Conservation (phyloP, 2,329 filamentous ascomycete genomes). For the Penicillium sp. region DNA sequence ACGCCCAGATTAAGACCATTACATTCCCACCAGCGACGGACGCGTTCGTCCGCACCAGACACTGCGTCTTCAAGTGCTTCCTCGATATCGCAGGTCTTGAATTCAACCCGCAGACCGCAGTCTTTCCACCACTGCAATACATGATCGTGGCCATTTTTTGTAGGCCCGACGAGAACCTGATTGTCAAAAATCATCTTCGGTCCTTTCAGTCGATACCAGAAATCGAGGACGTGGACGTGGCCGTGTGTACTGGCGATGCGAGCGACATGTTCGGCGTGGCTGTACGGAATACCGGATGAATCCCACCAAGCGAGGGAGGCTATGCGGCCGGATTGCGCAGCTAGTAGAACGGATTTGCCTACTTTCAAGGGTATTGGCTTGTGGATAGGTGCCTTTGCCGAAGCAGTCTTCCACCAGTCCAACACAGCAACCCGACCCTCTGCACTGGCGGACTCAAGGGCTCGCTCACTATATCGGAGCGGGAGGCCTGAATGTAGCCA, state of each 20-base stretch:
- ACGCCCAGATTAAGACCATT: constrained; percentile 81
- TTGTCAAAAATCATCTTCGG: constrained; percentile 80
- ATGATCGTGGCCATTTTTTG: constrained; percentile 78
- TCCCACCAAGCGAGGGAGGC: constrained; percentile 87
- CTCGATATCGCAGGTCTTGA: constrained; percentile 93
- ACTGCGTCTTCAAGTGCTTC: constrained; percentile 88
- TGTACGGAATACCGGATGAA: constrained; percentile 74
- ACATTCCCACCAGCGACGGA: constrained; percentile 82
- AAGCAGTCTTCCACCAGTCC: constrained; percentile 87
- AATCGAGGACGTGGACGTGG: constrained; percentile 78
- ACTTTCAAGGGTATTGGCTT: constrained; percentile 67
- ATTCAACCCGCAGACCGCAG: constrained; percentile 74
- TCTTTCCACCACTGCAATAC: constrained; percentile 93
- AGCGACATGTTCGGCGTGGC: constrained; percentile 78
- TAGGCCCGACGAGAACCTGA: constrained; percentile 82
- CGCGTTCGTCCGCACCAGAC: constrained; percentile 68
- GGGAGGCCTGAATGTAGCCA: constrained; percentile 82
- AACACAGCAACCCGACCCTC: constrained; percentile 83
- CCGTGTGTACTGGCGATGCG: constrained; percentile 84
- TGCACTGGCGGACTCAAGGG: constrained; percentile 82
- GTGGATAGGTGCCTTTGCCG: constrained; percentile 58
- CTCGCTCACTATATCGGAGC: constrained; percentile 81
- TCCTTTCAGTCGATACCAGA: constrained; percentile 76
- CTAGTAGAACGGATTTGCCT: constrained; percentile 80
- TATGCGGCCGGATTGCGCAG: constrained; percentile 78